Percentiles rank a stretch among this genome's conserved stretches.
Evolutionary conservation across 306 rosid genomes (phyloP).

Genomic region (Citrullus mucosospermus): DNA sequence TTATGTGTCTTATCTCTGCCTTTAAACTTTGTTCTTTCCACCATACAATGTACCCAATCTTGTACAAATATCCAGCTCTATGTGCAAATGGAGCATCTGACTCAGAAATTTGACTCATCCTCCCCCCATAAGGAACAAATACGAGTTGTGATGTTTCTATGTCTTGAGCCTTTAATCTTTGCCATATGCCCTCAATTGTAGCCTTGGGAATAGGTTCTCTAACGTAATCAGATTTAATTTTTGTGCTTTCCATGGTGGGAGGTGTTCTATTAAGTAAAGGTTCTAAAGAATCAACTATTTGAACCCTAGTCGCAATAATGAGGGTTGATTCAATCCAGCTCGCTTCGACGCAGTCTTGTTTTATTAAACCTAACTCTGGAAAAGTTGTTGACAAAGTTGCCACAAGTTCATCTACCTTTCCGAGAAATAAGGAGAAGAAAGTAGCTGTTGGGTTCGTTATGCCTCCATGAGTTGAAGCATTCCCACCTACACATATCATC

Average conservation of each 20-base stretch:
- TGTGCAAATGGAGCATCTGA: slow-evolving; percentile 53
- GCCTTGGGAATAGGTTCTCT: slow-evolving; percentile 34
- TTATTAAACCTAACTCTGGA: slow-evolving; percentile 42
- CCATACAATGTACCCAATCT: slow-evolving; percentile 27
- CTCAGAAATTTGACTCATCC: slow-evolving; percentile 43
- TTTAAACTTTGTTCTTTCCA: slow-evolving; percentile 38
- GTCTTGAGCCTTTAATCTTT: slow-evolving; percentile 24
- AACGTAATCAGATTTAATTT: slow-evolving; percentile 58
- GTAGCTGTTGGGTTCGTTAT: slow-evolving; percentile 14
- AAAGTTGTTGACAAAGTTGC: slow-evolving; percentile 24
- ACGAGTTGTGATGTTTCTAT: slow-evolving; percentile 22
- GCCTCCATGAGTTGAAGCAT: slow-evolving; percentile 17
- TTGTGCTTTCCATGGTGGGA: slow-evolving; percentile 22
- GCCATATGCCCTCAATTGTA: slow-evolving; percentile 31
- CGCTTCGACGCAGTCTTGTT: slow-evolving; percentile 32
- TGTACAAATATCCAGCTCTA: slow-evolving; percentile 48
- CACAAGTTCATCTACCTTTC: slow-evolving; percentile 24
- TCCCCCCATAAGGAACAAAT: slow-evolving; percentile 65
- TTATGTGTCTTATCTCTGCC: slow-evolving; percentile 26
- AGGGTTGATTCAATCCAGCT: slow-evolving; percentile 67
- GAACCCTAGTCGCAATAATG: slow-evolving; percentile 18
- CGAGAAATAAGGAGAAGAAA: slow-evolving; percentile 34
- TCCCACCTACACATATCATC: slow-evolving; percentile 1
- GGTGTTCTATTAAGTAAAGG: slow-evolving; percentile 29
- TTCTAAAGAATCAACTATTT: slow-evolving; percentile 21